Base-by-base conservation (phyloP, 805 yeast species). In the Millerago galiae region DNA sequence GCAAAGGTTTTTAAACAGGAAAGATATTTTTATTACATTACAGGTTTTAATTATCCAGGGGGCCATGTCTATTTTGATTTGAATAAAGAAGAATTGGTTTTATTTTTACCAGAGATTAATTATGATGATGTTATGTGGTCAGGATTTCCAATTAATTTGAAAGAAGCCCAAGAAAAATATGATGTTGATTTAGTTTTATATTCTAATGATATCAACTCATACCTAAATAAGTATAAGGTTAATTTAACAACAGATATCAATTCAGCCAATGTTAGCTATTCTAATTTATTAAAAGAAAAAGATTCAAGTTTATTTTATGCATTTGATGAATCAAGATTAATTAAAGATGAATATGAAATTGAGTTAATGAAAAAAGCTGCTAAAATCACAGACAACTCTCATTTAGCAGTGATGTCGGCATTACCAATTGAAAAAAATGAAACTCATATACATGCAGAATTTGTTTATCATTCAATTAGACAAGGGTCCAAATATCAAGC, bases 101-200 rank as follows among this genome's bases (percentile, higher is more conserved):
- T 91, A 21, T 91, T 83, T 56, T 68, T 93, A 40, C 97, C 98
- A 1, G 75, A 83, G 41, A 71, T 91, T 32, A 96, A 89, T 56
- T 65, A 73, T 34, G 98, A 93, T 35, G 96, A 87, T 58, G 83
- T 91, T 34, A 83, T 93, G 88, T 91, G 99, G 99, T 81, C 93
- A 44, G 99, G 99, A 0, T 57, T 83, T 62, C 99, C 99, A 5
- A 49, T 87, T 40, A 66, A 77, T 32, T 49, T 71, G 3, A 81
- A 81, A 37, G 80, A 82, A 15, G 96, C 96, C 0, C 41, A 61
- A 38, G 58, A 67, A 16, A 71, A 69, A 47, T 91, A 65, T 52
- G 96, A 91, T 55, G 90, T 88, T 26, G 98, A 93, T 60, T 83
- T 77, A 34, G 95, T 90, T 37, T 61, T 75, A 44, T 85, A 82